Conservation (phyloP, 2,329 filamentous ascomycete genomes). For the Colletotrichum sp. region DNA sequence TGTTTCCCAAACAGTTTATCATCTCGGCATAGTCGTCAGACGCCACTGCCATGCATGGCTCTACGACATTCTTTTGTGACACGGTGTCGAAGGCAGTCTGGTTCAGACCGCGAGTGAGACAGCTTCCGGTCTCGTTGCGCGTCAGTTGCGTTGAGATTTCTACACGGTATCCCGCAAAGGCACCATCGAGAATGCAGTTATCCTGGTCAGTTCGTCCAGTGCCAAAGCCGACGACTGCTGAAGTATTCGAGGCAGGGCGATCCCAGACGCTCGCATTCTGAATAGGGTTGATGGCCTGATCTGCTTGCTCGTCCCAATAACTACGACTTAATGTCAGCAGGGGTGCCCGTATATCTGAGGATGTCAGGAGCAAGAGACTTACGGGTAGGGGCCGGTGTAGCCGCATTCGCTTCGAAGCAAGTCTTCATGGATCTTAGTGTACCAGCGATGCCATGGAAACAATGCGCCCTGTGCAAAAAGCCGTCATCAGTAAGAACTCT, state of each 20-base stretch:
- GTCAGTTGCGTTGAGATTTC: not conserved
- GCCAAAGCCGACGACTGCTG: not conserved
- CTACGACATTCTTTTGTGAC: not conserved
- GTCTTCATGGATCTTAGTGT: constrained; percentile 34
- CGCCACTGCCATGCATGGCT: not conserved
- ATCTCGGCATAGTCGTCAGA: not conserved
- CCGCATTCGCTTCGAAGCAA: constrained; percentile 34
- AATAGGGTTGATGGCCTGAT: not conserved
- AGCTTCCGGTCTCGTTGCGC: not conserved
- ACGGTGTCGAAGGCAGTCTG: not conserved
- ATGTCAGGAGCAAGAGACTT: constrained; percentile 27
- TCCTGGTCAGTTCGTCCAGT: not conserved
- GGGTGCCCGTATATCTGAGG: not conserved
- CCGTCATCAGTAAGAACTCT: not conserved
- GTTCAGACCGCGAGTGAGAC: not conserved
- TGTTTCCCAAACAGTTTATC: not conserved
- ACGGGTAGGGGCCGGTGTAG: constrained; percentile 36
- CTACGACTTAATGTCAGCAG: not conserved
- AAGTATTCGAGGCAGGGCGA: not conserved
- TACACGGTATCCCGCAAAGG: constrained; percentile 20
- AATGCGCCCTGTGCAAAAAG: not conserved
- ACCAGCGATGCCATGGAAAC: constrained; percentile 34
- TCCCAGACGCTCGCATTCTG: not conserved
- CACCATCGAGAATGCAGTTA: constrained; percentile 26
- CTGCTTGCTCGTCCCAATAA: not conserved